Evolutionary conservation across 768 basidiomycete genomes (phyloP), one percentile per base, ranked within the genome.

Genomic region (Guyanaporus albipodus): DNA sequence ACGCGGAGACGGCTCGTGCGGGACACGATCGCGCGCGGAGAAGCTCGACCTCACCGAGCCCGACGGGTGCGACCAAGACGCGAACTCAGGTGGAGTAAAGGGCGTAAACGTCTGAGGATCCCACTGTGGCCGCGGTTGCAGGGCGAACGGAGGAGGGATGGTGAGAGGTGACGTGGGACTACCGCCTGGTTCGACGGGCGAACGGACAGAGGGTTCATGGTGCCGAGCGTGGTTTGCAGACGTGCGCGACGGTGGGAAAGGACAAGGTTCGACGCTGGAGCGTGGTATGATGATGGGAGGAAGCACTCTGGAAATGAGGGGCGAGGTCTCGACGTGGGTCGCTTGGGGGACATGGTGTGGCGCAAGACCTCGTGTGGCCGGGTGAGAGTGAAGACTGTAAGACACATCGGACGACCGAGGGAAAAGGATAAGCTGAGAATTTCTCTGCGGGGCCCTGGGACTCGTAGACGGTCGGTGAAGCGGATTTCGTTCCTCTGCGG

Each of bases 61-160:
- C 11, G 66, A 62, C 12, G 72, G 50, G 31, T 55, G 44, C 29
- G 72, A 56, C 62, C 63, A 57, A 24, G 65, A 56, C 38, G 66
- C 42, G 60, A 73, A 50, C 53, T 67, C 55, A 48, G 68, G 68
- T 52, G 72, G 62, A 6, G 71, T 68, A 50, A 61, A 55, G 8
- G 73, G 60, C 21, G 60, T 47, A 58, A 73, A 75, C 0, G 70
- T 57, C 3, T 68, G 62, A 33, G 66, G 69, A 46, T 82, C 78
- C 83, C 85, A 86, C 42, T 79, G 82, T 1, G 83, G 84, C 42
- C 67, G 69, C 3, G 85, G 85, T 59, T 86, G 80, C 4, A 87
- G 67, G 9, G 81, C 77, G 57, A 79, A 85, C 3, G 85, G 85
- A 14, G 83, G 74, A 0, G 75, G 68, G 31, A 76, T 61, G 43